Percentiles rank a stretch among this genome's conserved stretches.
These are phyloP conservation scores for Coffea humblotiana DNA, from an alignment of 305 asterid genomes.

Conservation along the genomic window DNA sequence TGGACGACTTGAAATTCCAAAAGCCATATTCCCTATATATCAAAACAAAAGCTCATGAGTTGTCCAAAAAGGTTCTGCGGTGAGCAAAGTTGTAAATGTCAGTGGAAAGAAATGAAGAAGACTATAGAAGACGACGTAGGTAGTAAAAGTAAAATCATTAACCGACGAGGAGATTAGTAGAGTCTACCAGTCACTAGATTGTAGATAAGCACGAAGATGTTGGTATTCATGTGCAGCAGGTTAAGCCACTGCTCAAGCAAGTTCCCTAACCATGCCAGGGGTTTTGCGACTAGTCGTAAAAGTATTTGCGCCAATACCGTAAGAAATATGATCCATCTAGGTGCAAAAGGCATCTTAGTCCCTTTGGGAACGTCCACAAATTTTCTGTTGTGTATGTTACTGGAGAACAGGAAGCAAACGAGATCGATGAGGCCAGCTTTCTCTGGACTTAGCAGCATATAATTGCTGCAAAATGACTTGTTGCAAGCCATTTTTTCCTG, in stretches of 20 bases:
- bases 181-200: neutral
- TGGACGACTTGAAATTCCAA: neutral
- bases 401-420: slow-evolving; percentile 14
- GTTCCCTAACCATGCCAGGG: slow-evolving; percentile 18
- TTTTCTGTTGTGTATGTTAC: slow-evolving; percentile 6
- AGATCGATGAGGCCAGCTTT: slow-evolving; percentile 18
- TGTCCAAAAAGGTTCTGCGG: neutral
- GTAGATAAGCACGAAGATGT: slow-evolving; percentile 15
- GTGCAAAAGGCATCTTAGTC: neutral
- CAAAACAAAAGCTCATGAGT: neutral
- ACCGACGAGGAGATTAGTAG: neutral
- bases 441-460: slow-evolving; percentile 23
- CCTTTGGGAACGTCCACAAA: slow-evolving; percentile 17
- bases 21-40: neutral
- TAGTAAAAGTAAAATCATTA: neutral
- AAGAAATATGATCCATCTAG: slow-evolving; percentile 24
- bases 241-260: slow-evolving; percentile 24
- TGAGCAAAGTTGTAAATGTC: neutral
- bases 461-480: slow-evolving; percentile 18
- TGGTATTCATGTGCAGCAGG: slow-evolving; percentile 12
- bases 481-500: slow-evolving; percentile 7
- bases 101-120: neutral
- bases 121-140: no score
- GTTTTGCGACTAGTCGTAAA: slow-evolving; percentile 1
- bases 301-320: slow-evolving; percentile 16